Conservation (phyloP, 305 asterid genomes). For the Solanum hybrid region DNA sequence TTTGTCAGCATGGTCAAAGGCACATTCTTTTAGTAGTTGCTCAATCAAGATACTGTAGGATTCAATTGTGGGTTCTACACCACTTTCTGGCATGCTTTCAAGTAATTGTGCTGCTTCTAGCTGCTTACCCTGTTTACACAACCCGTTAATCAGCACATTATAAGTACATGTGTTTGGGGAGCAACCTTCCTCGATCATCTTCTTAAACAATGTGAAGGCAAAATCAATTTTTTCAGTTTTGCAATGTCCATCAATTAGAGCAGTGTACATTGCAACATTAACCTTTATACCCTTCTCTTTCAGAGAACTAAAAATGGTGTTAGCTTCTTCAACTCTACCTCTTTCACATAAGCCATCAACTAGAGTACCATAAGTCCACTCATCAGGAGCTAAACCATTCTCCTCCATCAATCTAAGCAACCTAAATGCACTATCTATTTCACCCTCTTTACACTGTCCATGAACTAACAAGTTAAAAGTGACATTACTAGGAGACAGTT, state of each 20-base stretch:
- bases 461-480: constrained; percentile 56
- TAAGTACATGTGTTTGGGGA: constrained; percentile 48
- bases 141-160: constrained; percentile 56
- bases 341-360: constrained; percentile 52
- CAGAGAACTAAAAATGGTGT: constrained; percentile 38
- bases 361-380: constrained; percentile 53
- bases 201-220: constrained; percentile 42
- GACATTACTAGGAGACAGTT: constrained; percentile 40
- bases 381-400: constrained; percentile 50
- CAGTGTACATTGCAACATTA: constrained; percentile 51
- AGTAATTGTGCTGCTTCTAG: constrained; percentile 42
- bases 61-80: constrained; percentile 45
- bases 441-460: constrained; percentile 74
- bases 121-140: constrained; percentile 50
- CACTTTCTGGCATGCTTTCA: constrained; percentile 44
- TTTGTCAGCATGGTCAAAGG: constrained; percentile 45
- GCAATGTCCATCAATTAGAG: constrained; percentile 62
- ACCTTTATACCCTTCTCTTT: constrained; percentile 37
- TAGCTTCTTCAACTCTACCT: constrained; percentile 52
- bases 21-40: constrained; percentile 52
- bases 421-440: constrained; percentile 57
- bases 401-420: constrained; percentile 62
- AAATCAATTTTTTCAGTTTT: constrained; percentile 33
- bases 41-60: constrained; percentile 63
- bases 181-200: constrained; percentile 47